These are phyloP conservation scores for Oleoguttula mirabilis DNA, from an alignment of 495 filamentous ascomycete species.

Conservation along the genomic window DNA sequence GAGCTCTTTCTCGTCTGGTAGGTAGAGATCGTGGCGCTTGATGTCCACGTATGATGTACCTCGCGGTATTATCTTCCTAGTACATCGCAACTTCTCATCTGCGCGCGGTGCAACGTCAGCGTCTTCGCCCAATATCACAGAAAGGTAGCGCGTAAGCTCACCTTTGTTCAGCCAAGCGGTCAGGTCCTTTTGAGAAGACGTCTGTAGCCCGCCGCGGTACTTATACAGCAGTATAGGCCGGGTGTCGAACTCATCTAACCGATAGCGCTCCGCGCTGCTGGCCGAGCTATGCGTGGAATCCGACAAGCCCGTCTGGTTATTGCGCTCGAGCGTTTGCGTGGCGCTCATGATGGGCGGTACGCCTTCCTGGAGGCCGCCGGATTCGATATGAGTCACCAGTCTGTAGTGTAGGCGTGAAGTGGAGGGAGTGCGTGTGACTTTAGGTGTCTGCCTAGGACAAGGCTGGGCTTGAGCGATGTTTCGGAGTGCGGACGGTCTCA, in stretches of 20 bases:
- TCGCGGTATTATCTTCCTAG: constrained; percentile 29
- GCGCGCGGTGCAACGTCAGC: neutral
- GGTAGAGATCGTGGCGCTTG: constrained; percentile 28
- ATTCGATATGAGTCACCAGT: too few relatives aligned
- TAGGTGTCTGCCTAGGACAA: too few relatives aligned
- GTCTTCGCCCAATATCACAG: neutral
- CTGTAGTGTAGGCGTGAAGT: too few relatives aligned
- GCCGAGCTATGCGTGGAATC: constrained; percentile 21
- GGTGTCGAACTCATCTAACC: constrained; percentile 26
- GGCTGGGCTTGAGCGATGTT: too few relatives aligned
- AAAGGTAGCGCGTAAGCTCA: constrained; percentile 9
- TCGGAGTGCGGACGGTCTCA: too few relatives aligned
- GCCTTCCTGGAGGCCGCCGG: too few relatives aligned
- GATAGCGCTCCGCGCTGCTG: constrained; percentile 19
- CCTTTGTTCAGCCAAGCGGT: constrained; percentile 26
- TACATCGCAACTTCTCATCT: constrained; percentile 29
- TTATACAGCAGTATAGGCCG: constrained; percentile 27
- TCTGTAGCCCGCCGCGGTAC: constrained; percentile 24
- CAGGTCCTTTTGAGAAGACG: constrained; percentile 27
- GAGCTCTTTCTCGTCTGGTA: constrained; percentile 22
- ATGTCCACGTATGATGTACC: constrained; percentile 28
- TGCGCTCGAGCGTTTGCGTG: constrained; percentile 5
- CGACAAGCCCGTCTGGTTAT: constrained; percentile 10
- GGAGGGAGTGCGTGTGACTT: too few relatives aligned
- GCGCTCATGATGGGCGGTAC: too few relatives aligned